A percentile compares a stretch with the other conserved stretches of the same genome.
Evolutionary conservation across 805 yeast species (phyloP).

Genomic region (Candida easanensis): DNA sequence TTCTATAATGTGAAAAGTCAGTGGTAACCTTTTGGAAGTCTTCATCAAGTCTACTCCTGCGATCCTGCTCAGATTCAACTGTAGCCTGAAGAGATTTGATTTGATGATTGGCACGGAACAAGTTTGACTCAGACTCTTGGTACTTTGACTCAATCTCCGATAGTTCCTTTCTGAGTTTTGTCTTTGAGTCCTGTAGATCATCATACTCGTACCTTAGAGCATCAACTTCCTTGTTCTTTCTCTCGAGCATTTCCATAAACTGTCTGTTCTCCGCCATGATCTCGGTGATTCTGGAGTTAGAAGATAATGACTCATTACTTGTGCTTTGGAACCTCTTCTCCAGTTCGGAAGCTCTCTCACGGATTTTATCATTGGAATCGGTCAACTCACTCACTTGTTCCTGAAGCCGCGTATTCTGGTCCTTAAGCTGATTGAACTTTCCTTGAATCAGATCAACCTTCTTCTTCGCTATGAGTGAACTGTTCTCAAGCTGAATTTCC

Average conservation of each 20-base stretch:
- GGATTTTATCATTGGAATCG: constrained; percentile 23
- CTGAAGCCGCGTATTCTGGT: constrained; percentile 23
- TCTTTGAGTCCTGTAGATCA: constrained; percentile 32
- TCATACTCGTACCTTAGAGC: constrained; percentile 38
- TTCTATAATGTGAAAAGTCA: constrained; percentile 31
- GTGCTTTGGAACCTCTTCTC: constrained; percentile 13
- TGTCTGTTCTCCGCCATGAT: constrained; percentile 28
- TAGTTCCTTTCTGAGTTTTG: constrained; percentile 34
- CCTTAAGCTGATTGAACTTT: constrained; percentile 27
- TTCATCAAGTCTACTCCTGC: constrained; percentile 40
- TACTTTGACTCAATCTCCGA: neutral
- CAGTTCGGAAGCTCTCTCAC: constrained; percentile 15
- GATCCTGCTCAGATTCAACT: constrained; percentile 36
- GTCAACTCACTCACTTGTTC: constrained; percentile 23
- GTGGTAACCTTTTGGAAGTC: constrained; percentile 33
- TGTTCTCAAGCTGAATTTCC: constrained; percentile 40
- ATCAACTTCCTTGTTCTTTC: constrained; percentile 35
- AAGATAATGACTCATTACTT: constrained; percentile 6
- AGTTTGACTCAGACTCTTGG: constrained; percentile 24
- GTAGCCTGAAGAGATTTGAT: constrained; percentile 41
- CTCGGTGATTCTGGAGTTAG: constrained; percentile 15
- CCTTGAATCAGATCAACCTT: constrained; percentile 32
- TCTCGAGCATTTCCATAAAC: constrained; percentile 34
- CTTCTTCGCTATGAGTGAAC: constrained; percentile 32
- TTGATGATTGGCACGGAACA: constrained; percentile 31